These are phyloP conservation scores for Rhizophagus sp. DNA, from an alignment of 192 early-diverging fungal species.

Conservation along the genomic window DNA sequence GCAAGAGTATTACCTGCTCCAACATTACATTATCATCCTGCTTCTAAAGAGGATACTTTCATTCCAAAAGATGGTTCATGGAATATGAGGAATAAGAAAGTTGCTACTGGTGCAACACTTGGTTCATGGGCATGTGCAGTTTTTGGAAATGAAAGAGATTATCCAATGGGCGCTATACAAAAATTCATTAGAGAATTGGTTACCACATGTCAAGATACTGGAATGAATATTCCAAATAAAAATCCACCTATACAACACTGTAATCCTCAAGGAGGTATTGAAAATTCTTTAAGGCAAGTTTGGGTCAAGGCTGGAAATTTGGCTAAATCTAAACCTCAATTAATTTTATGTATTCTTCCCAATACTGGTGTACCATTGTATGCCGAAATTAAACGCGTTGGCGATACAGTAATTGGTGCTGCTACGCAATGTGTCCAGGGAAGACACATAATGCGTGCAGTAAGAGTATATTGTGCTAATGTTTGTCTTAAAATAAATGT, in stretches of 20 bases:
- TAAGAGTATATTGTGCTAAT: conserved; percentile 86
- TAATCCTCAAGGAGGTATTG: background rate
- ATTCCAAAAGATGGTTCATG: background rate
- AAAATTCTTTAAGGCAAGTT: background rate
- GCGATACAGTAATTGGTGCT: background rate
- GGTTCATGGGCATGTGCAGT: background rate
- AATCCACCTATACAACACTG: conserved; percentile 62
- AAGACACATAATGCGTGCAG: background rate
- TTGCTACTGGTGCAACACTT: background rate
- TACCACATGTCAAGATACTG: conserved; percentile 68
- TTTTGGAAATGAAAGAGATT: background rate
- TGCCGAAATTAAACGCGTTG: background rate
- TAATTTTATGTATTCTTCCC: background rate
- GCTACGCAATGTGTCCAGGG: background rate
- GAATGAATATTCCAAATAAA: conserved; percentile 58
- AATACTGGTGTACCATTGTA: background rate
- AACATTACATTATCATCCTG: background rate
- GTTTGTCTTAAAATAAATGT: conserved; percentile 94
- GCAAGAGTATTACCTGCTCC: background rate
- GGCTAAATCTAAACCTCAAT: background rate
- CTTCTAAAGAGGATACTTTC: background rate
- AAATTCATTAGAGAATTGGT: conserved; percentile 73
- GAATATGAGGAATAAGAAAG: background rate
- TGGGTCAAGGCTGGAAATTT: background rate
- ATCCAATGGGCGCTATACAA: background rate